These are phyloP conservation scores for Fusarium sp. DNA, from an alignment of 2,329 filamentous ascomycete species.

Conservation along the genomic window DNA sequence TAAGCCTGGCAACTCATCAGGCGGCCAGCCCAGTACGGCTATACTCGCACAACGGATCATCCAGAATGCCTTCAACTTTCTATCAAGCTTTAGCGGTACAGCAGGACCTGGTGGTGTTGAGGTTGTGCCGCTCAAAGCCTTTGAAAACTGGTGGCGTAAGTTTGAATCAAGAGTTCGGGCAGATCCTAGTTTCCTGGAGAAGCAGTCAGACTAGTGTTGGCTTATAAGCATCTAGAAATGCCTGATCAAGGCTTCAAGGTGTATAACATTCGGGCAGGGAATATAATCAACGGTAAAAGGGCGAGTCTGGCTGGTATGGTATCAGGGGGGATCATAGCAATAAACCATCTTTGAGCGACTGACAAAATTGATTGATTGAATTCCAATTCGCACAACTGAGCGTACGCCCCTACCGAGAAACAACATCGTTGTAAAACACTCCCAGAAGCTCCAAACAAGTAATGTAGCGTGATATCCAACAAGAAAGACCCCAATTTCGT, in stretches of 20 bases:
- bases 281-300: background rate
- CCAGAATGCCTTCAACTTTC: slow-evolving; percentile 95
- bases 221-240: no score
- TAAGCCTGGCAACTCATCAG: slow-evolving; percentile 39
- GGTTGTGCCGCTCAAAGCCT: slow-evolving; percentile 91
- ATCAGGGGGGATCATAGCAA: background rate
- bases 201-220: slow-evolving; percentile 48
- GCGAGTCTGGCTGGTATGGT: background rate
- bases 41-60: slow-evolving; percentile 93
- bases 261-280: background rate
- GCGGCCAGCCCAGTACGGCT: slow-evolving; percentile 69
- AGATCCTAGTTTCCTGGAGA: slow-evolving; percentile 90
- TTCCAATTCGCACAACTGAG: background rate
- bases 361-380: background rate
- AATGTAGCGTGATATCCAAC: slow-evolving; percentile 3
- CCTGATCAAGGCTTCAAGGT: background rate
- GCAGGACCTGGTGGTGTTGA: slow-evolving; percentile 73
- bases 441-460: background rate
- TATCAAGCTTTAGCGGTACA: slow-evolving; percentile 83
- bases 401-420: background rate
- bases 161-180: slow-evolving; percentile 87
- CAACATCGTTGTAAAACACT: background rate
- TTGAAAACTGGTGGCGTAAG: slow-evolving; percentile 98
- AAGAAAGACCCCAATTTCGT: background rate
- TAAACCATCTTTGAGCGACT: slow-evolving; percentile 14